Conservation (phyloP, 2,329 filamentous ascomycete genomes). For the Monilinia fructicola region DNA sequence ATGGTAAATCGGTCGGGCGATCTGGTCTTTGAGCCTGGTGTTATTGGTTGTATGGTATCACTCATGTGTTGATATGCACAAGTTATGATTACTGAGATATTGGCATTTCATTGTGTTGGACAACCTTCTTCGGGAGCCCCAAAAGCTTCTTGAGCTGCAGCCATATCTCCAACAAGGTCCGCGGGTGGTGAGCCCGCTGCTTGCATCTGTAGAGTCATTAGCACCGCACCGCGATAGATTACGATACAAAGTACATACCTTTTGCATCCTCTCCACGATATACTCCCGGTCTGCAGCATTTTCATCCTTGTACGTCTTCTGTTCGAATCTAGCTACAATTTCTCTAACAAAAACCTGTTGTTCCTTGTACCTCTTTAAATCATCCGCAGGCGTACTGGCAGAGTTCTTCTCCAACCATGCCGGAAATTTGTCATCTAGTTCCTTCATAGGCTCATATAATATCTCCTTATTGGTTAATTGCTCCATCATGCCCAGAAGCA, state of each 20-base stretch:
- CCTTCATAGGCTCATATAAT: constrained; percentile 97
- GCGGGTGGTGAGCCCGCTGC: constrained; percentile 83
- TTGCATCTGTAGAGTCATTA: constrained; percentile 75
- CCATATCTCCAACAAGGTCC: constrained; percentile 88
- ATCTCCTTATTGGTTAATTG: constrained; percentile 98
- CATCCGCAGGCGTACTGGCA: constrained; percentile 63
- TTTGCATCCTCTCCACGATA: constrained; percentile 97
- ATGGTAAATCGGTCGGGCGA: constrained; percentile 1
- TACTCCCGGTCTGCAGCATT: constrained; percentile 82
- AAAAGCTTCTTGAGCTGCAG: constrained; percentile 72
- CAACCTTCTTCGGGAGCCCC: constrained; percentile 61
- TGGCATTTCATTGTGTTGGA: constrained; percentile 55
- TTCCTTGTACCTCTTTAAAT: constrained; percentile 75
- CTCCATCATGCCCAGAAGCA: constrained; percentile 98
- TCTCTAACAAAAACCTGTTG: constrained; percentile 78
- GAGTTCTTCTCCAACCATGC: constrained; percentile 81
- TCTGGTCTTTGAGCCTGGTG: neutral
- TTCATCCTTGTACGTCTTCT: constrained; percentile 75
- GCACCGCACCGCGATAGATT: constrained; percentile 12
- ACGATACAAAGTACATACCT: constrained; percentile 56
- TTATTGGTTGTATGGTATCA: constrained; percentile 23
- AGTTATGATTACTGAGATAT: constrained; percentile 22
- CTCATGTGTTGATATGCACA: constrained; percentile 19
- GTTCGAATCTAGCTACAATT: constrained; percentile 88
- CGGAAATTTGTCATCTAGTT: constrained; percentile 89